These are phyloP conservation scores for Rubia balearica DNA, from an alignment of 305 asterid genomes.

Conservation along the genomic window DNA sequence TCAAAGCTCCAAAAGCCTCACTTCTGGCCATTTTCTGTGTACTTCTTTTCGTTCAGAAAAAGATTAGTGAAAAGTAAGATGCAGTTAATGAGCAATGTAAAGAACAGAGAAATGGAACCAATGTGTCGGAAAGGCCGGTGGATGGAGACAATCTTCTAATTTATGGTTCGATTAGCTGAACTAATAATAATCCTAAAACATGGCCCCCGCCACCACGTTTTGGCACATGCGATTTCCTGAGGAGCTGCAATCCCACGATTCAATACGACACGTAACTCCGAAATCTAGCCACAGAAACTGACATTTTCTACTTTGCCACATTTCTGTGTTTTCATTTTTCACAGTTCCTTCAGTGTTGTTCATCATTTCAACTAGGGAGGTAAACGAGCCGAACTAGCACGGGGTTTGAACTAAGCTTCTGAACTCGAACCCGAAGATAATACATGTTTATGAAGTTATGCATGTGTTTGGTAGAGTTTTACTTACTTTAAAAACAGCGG, in stretches of 20 bases:
- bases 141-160: background rate
- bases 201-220: slow-evolving; percentile 17
- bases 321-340: too few relatives aligned
- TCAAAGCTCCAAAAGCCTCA: background rate
- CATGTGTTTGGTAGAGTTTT: too few relatives aligned
- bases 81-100: background rate
- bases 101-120: background rate
- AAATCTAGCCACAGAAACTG: background rate
- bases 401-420: too few relatives aligned
- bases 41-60: background rate
- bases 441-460: too few relatives aligned
- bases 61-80: background rate
- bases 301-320: background rate
- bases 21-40: background rate
- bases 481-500: too few relatives aligned
- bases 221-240: slow-evolving; percentile 13
- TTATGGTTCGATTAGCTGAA: slow-evolving; percentile 1
- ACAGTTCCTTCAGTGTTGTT: too few relatives aligned
- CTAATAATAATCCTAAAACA: background rate
- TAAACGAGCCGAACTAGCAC: too few relatives aligned
- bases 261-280: background rate
- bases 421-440: too few relatives aligned
- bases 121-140: background rate
- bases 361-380: too few relatives aligned
- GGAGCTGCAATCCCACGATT: background rate